Evolutionary conservation across 805 yeast species (phyloP).

Genomic region (Kazachstania bromeliacearum): DNA sequence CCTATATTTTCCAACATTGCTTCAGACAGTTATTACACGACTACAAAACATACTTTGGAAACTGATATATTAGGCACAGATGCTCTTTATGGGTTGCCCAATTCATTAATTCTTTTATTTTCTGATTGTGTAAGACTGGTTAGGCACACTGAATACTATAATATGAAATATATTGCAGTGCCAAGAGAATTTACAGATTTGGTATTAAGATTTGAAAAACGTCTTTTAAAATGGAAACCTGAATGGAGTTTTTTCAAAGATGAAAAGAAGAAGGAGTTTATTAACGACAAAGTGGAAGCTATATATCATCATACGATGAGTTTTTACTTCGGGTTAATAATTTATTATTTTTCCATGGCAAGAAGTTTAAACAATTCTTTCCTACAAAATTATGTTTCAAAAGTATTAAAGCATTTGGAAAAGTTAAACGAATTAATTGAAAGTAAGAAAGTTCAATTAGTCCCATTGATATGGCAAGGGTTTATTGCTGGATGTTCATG

Average conservation of each 20-base stretch:
- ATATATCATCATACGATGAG: constrained; percentile 74
- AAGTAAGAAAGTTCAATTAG: constrained; percentile 41
- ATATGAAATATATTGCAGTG: constrained; percentile 13
- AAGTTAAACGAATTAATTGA: constrained; percentile 50
- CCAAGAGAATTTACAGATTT: constrained; percentile 19
- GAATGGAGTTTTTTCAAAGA: constrained; percentile 56
- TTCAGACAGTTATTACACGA: constrained; percentile 28
- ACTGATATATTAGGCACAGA: constrained; percentile 62
- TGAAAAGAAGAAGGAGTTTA: constrained; percentile 17
- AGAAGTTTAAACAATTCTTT: constrained; percentile 44
- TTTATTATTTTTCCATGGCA: constrained; percentile 62
- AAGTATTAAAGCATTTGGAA: constrained; percentile 55
- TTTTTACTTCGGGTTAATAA: constrained; percentile 60
- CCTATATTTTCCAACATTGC: constrained; percentile 38
- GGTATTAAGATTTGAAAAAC: constrained; percentile 36
- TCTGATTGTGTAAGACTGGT: constrained; percentile 62
- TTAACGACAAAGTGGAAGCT: constrained; percentile 45
- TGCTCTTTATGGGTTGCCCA: constrained; percentile 77
- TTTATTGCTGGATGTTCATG: constrained; percentile 83
- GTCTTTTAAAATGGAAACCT: constrained; percentile 54
- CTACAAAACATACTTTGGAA: constrained; percentile 29
- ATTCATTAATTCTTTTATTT: constrained; percentile 63
- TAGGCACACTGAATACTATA: constrained; percentile 48
- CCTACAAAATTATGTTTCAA: constrained; percentile 53
- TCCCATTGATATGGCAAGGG: constrained; percentile 83